phyloP scores from a whole-genome alignment of 305 asterid genomes.

The Fraxinus nigra region DNA sequence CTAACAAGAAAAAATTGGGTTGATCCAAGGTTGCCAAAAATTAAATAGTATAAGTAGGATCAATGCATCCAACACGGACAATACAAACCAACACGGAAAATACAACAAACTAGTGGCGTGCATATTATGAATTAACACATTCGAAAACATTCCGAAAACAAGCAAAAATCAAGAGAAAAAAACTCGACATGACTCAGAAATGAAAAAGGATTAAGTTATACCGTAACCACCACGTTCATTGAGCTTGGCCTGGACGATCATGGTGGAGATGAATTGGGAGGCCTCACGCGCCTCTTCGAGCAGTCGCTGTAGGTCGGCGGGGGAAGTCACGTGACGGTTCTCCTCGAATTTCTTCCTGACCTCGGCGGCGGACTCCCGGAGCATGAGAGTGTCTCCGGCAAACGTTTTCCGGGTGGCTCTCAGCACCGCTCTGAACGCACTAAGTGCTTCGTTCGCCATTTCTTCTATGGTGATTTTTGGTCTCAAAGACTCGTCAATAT shows the following conservation, averaged over 20 bases:
- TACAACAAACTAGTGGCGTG: constrained; percentile 45
- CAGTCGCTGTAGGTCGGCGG: constrained; percentile 62
- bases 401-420: constrained; percentile 81
- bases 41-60: background rate
- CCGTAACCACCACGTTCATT: constrained; percentile 86
- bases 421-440: constrained; percentile 76
- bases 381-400: constrained; percentile 84
- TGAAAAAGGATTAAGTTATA: constrained; percentile 15
- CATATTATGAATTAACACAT: background rate
- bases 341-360: constrained; percentile 88
- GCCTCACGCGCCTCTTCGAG: constrained; percentile 91
- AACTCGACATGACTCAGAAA: background rate
- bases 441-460: constrained; percentile 65
- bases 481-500: background rate
- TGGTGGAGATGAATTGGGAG: constrained; percentile 75
- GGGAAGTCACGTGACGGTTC: constrained; percentile 74
- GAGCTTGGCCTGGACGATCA: constrained; percentile 96
- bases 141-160: background rate
- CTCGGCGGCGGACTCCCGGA: constrained; percentile 79
- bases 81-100: constrained; percentile 16
- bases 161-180: background rate
- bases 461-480: background rate
- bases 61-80: background rate
- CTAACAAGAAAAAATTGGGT: background rate
- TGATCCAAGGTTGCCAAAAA: background rate